Evolutionary conservation across 371 early-diverging fungal species (phyloP).

Genomic region (Haplosporangium sp.): DNA sequence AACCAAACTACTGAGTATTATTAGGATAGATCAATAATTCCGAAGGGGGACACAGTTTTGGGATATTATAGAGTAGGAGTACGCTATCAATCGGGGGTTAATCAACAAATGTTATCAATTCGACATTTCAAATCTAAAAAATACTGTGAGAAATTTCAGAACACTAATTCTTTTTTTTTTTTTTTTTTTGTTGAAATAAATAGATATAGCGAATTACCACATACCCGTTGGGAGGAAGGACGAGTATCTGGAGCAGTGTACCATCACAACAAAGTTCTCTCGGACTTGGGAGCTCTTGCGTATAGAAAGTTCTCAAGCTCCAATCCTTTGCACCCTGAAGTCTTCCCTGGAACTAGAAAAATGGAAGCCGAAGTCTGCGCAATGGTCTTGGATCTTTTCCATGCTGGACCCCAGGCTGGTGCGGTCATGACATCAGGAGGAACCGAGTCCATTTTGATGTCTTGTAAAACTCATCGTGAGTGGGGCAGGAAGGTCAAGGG

Average conservation of each 20-base stretch:
- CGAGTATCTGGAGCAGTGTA: constrained; percentile 93
- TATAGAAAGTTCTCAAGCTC: constrained; percentile 86
- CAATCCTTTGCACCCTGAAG: constrained; percentile 96
- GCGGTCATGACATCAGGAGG: constrained; percentile 95
- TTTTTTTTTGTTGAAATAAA: not conserved
- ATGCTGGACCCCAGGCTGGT: constrained; percentile 79
- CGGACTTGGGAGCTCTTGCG: constrained; percentile 80
- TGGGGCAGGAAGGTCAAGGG: constrained; percentile 78
- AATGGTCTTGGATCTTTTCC: constrained; percentile 90
- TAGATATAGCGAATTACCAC: constrained; percentile 59
- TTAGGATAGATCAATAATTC: too few species aligned
- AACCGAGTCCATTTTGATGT: constrained; percentile 95
- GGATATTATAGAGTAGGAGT: not conserved
- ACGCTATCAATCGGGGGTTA: not conserved
- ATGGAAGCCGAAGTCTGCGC: constrained; percentile 96
- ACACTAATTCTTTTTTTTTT: too few species aligned
- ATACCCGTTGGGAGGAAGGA: constrained; percentile 88
- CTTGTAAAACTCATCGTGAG: constrained; percentile 90
- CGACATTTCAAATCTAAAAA: too few species aligned
- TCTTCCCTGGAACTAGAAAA: constrained; percentile 94
- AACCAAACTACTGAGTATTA: not conserved
- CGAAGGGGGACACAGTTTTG: not conserved
- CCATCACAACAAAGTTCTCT: constrained; percentile 88
- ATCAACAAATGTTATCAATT: not conserved
- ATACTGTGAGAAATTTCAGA: too few species aligned